Evolutionary conservation across 2,329 filamentous ascomycete genomes (phyloP).

Genomic region (Aureobasidium pullulans): DNA sequence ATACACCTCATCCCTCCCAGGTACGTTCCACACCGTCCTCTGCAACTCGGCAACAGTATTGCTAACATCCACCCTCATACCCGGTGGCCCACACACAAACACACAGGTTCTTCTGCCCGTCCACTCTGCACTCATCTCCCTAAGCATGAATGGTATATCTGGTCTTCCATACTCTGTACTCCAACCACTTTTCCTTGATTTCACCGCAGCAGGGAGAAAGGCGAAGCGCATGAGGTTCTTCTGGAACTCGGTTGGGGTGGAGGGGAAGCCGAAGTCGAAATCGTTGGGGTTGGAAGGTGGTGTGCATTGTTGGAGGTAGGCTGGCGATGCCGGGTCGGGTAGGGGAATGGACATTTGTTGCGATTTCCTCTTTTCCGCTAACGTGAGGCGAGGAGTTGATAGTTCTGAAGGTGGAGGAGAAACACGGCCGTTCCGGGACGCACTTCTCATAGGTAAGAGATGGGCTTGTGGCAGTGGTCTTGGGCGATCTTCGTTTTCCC

Average conservation of each 20-base stretch:
- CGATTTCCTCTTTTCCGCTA: slow-evolving; percentile 37
- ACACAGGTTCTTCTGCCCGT: slow-evolving; percentile 79
- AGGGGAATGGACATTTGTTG: slow-evolving; percentile 38
- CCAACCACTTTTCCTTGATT: slow-evolving; percentile 62
- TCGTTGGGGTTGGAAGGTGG: slow-evolving; percentile 18
- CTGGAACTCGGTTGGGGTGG: slow-evolving; percentile 79
- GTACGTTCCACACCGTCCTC: slow-evolving; percentile 65
- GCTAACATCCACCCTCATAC: slow-evolving; percentile 83
- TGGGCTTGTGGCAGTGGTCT: slow-evolving; percentile 65
- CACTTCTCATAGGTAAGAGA: slow-evolving; percentile 24
- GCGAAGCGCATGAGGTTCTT: slow-evolving; percentile 87
- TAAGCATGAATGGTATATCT: slow-evolving; percentile 78
- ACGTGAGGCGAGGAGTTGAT: slow-evolving; percentile 25
- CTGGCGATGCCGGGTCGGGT: slow-evolving; percentile 20
- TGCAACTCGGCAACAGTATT: slow-evolving; percentile 77
- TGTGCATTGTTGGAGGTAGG: slow-evolving; percentile 12
- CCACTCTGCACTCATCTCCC: slow-evolving; percentile 69
- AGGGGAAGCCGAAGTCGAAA: slow-evolving; percentile 62
- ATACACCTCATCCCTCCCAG: slow-evolving; percentile 70
- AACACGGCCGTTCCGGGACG: slow-evolving; percentile 19
- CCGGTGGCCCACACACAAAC: slow-evolving; percentile 83
- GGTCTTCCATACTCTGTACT: slow-evolving; percentile 87
- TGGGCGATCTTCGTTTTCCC: slow-evolving; percentile 77
- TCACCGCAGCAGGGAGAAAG: slow-evolving; percentile 54
- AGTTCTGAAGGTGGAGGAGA: slow-evolving; percentile 17